Evolutionary conservation across 306 rosid genomes (phyloP), one percentile per base, ranked within the genome.

Genomic region (Fragaria iinumae): DNA sequence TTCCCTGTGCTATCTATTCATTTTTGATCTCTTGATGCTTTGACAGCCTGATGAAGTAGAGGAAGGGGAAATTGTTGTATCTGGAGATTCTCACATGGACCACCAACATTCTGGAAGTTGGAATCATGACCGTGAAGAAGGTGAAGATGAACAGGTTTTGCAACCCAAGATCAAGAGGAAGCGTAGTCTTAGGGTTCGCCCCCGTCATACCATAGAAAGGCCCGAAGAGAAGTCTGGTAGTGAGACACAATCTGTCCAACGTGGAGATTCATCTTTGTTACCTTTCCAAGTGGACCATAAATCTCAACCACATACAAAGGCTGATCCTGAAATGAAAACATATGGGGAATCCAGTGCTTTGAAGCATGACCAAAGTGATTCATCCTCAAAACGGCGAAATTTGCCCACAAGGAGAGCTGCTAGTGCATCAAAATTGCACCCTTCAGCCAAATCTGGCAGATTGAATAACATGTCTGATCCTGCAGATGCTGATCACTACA

Each of bases 11-110:
- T 44, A 39, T 84, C 20, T 80, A 78, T 83, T 86, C 74, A 63
- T 75, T 81, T 76, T 75, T 76, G 23, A 29, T 79, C 70, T 85
- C 56, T 49, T 77, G 78, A 52, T 71, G 57, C 36, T 79, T 89
- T 89, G 73, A 74, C 90, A 95, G 98, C 78, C 87, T 60, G 96
- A 92, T 80, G 98, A 92, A 49, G 76, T 95, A 74, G 97, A 95
- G 84, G 98, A 95, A 83, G 97, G 98, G 84, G 98, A 95, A 87
- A 95, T 95, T 80, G 97, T 93, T 11, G 84, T 79, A 50, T 95
- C 98, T 55, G 96, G 96, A 62, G 98, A 90, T 81, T 95, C 98
- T 86, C 97, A 85, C 80, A 76, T 95, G 87, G 95, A 92, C 64
- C 93, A 82, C 79, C 97, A 92, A 83, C 96, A 88, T 72, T 95